phyloP scores from a whole-genome alignment of 148 eudicot genomes.

The Cornus florida region DNA sequence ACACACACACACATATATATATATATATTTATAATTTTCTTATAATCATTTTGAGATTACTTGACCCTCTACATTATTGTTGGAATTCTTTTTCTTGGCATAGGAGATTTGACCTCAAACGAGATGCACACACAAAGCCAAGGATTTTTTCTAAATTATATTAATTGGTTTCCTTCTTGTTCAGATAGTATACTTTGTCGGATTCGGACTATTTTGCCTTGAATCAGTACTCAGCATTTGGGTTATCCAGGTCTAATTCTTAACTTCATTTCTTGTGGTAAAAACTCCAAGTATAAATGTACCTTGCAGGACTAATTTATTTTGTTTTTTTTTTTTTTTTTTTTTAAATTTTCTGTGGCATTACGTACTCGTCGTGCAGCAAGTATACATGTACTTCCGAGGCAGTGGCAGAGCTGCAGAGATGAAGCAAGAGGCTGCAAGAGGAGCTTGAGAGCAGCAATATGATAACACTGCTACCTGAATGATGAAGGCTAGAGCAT shows the following conservation, averaged over 20 bases:
- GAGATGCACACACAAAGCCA: too few relatives aligned
- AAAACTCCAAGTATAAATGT: too few relatives aligned
- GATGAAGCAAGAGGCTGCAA: constrained; percentile 38
- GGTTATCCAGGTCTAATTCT: constrained; percentile 42
- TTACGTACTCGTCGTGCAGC: constrained; percentile 30
- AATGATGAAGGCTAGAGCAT: background rate
- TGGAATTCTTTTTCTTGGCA: too few relatives aligned
- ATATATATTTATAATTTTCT: too few relatives aligned
- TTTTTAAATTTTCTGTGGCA: too few relatives aligned
- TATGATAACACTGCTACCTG: constrained; percentile 11
- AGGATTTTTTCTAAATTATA: background rate
- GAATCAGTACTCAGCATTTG: constrained; percentile 45
- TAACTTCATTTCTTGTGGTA: background rate
- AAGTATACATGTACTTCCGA: constrained; percentile 56
- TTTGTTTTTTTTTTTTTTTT: background rate
- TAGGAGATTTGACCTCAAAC: too few relatives aligned
- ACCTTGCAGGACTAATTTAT: too few relatives aligned
- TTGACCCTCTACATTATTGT: too few relatives aligned
- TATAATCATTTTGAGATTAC: too few relatives aligned
- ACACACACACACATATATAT: too few relatives aligned
- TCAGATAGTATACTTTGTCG: constrained; percentile 42
- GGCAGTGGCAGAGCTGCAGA: constrained; percentile 43
- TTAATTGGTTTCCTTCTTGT: background rate
- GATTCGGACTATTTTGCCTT: constrained; percentile 48
- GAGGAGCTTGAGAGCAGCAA: constrained; percentile 35